Evolutionary conservation across 352 stramenopile species (phyloP), one percentile per base, ranked within the genome.

Genomic region (Plasmopara halstedii): DNA sequence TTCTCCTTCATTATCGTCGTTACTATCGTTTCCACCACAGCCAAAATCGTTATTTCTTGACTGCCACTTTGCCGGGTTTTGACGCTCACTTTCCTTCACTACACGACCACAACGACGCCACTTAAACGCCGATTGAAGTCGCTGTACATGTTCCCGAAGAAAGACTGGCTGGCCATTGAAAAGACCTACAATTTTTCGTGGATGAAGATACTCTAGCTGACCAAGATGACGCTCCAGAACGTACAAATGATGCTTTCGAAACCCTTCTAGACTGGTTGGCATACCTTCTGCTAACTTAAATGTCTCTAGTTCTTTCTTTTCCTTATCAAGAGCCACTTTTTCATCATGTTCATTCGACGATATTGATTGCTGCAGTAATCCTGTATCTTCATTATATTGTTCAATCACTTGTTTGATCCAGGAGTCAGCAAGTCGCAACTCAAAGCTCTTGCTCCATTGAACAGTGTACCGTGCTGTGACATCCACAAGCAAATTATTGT

Each of bases 111-210:
- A 63, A 20, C 76, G 71, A 7, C 67, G 66, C 83, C 83, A 95
- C 47, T 84, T 73, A 27, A 74, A 83, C 33, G 64, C 67, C 5
- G 82, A 73, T 9, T 73, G 70, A 10, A 81, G 45, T 1, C 45
- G 51, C 26, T 87, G 73, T 2, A 94, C 58, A 31, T 75, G 51
- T 21, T 68, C 61, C n/a, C 80, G 70, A 0, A 73, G 58, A 65
- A 84, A 92, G 3, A 95, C 80, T 0, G 73, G 53, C 31, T 80
- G 53, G 5, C 83, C 83, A 22, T 88, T 88, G 46, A 95, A 94
- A 8, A 90, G 20, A 0, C 80, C 82, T 3, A 89, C 65, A 1
- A 67, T 53, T 36, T 83, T 83, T n/a, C 69, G 67, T 11, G 80
- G 80, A 18, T 91, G 54, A 15, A 94, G 51, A 56, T 60, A 80